Percentiles rank a stretch among this genome's conserved stretches.
phyloP scores from a whole-genome alignment of 2,329 filamentous ascomycete genomes.

The Fusarium tjaetaba region DNA sequence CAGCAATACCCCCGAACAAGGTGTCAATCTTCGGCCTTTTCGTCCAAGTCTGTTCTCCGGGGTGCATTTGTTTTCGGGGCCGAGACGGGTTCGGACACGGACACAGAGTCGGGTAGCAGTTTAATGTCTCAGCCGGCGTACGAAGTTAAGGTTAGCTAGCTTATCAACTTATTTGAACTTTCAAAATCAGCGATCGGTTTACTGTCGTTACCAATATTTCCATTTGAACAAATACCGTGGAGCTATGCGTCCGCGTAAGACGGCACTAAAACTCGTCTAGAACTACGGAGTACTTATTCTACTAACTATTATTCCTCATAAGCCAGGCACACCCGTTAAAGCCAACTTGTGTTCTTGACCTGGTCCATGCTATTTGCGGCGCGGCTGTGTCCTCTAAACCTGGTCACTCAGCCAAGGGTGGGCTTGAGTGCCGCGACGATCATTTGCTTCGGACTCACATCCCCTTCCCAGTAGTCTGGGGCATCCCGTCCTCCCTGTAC shows the following conservation, averaged over 20 bases:
- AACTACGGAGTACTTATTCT: not conserved
- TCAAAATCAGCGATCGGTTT: not conserved
- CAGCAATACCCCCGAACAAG: slow-evolving; percentile 7
- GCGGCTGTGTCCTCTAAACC: slow-evolving; percentile 40
- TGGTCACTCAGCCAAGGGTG: slow-evolving; percentile 22
- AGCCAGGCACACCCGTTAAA: not conserved
- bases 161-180: not conserved
- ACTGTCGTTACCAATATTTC: not conserved
- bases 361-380: slow-evolving; percentile 41
- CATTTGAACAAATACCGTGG: not conserved
- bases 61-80: slow-evolving; percentile 14
- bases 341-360: slow-evolving; percentile 1
- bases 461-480: slow-evolving; percentile 41
- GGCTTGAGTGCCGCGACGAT: slow-evolving; percentile 44
- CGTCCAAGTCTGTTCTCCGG: slow-evolving; percentile 20
- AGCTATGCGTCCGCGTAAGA: not conserved
- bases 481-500: slow-evolving; percentile 40
- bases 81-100: slow-evolving; percentile 14
- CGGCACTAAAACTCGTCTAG: not conserved
- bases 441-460: slow-evolving; percentile 38
- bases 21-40: slow-evolving; percentile 25
- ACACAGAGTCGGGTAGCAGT: not conserved
- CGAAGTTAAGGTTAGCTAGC: not conserved
- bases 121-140: slow-evolving; percentile 2
- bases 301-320: not conserved